Evolutionary conservation across 1,284 basidiomycete species (phyloP), one percentile per base, ranked within the genome.

Genomic region (Apiotrichum sp.): DNA sequence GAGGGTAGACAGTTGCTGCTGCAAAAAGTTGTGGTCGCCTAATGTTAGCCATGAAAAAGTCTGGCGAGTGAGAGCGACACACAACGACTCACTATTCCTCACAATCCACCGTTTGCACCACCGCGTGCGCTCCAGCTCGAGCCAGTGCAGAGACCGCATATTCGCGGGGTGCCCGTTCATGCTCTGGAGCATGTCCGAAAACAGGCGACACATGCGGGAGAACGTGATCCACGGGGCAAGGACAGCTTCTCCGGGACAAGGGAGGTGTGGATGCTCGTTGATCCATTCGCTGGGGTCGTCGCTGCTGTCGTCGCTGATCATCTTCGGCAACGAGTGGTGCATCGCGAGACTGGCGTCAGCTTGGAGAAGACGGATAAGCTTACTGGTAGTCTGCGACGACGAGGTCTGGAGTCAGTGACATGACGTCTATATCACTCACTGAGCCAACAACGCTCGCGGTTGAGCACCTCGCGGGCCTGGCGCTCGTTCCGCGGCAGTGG

Each of bases 401-500:
- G n/a, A 67, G 57, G 52, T 67, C 61, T 63, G 31, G 32, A 22
- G 46, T 51, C 32, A 56, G 42, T 36, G 9, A 14, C 9, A 34
- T 31, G 3, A 14, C 22, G 6, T 22, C 22, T 22, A 22, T 22
- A 16, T 16, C 6, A 58, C 66, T 62, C 49, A 65, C 64, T 65
- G 22, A 67, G 50, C 67, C 67, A 69, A 39, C 59, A 60, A 41
- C 67, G 54, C 42, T 69, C 65, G 41, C 53, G 53, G 52, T 66
- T 66, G 46, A 69, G 54, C 14, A 65, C 52, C 53, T 69, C 65
- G 31, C 67, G 54, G 22, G 67, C 67, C 44, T 60, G 57, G 39
- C 58, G 41, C 48, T 68, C 66, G 34, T 68, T 62, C 13, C 59
- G 47, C 1, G 72, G 67, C 43, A 74, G 55, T 4, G 72, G 72